Evolutionary conservation across 1,284 basidiomycete species (phyloP).

Genomic region (Cutaneotrichosporon sp.): DNA sequence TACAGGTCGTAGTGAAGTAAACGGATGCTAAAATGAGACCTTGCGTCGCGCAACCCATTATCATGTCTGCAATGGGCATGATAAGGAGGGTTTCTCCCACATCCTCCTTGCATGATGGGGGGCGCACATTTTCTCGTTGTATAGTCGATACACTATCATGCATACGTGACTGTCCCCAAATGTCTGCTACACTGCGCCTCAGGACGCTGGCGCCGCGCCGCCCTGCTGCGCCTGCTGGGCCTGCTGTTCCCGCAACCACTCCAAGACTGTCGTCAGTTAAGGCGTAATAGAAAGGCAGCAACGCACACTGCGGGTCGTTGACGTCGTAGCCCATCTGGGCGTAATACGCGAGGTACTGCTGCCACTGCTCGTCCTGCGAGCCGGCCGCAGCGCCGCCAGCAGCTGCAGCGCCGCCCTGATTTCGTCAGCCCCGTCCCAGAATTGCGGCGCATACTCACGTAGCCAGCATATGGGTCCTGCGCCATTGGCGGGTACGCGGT

Average conservation of each 20-base stretch:
- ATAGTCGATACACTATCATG: background rate
- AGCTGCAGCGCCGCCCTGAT: constrained; percentile 49
- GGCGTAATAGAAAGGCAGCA: background rate
- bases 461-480: constrained; percentile 6
- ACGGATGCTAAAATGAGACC: constrained; percentile 43
- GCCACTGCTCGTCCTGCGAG: constrained; percentile 44
- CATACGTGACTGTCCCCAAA: background rate
- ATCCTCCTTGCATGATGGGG: constrained; percentile 7
- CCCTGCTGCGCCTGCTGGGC: background rate
- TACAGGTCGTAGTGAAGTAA: constrained; percentile 41
- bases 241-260: constrained; percentile 7
- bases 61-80: constrained; percentile 5
- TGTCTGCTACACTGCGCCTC: background rate
- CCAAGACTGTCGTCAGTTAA: constrained; percentile 4
- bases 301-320: constrained; percentile 53
- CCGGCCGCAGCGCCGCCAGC: constrained; percentile 30
- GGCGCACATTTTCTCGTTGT: constrained; percentile 15
- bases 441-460: too few species aligned
- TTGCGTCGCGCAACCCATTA: constrained; percentile 26
- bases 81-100: background rate
- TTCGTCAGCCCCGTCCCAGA: constrained; percentile 12
- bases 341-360: constrained; percentile 50
- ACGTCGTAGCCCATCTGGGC: constrained; percentile 85
- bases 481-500: constrained; percentile 55
- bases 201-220: background rate